A percentile compares a stretch with the other conserved stretches of the same genome.
These are phyloP conservation scores for Brassica nigra DNA, from an alignment of 345 rosid species.

Conservation along the genomic window DNA sequence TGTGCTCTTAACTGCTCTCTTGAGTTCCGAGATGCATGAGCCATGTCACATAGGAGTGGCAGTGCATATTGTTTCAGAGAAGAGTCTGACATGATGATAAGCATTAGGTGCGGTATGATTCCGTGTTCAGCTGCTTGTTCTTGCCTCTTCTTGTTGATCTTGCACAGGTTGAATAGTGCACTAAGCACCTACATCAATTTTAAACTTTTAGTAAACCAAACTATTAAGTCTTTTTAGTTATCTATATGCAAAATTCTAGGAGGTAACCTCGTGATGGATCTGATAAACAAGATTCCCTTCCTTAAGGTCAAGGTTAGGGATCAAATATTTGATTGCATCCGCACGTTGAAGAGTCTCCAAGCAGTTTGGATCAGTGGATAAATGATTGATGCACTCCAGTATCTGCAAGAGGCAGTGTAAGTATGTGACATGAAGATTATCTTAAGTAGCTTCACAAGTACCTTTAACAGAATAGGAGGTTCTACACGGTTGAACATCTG, in stretches of 20 bases:
- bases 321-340: conserved; percentile 87
- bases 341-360: conserved; percentile 97
- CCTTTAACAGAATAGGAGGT: conserved; percentile 31
- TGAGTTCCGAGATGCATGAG: conserved; percentile 97
- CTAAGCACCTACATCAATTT: conserved; percentile 73
- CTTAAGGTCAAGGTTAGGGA: conserved; percentile 93
- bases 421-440: conserved; percentile 15
- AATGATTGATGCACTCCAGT: conserved; percentile 80
- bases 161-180: conserved; percentile 95
- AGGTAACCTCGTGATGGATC: conserved; percentile 83
- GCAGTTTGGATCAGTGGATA: conserved; percentile 95
- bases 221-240: not conserved
- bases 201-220: conserved; percentile 1
- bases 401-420: conserved; percentile 52
- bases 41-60: conserved; percentile 98
- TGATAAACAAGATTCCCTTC: conserved; percentile 81
- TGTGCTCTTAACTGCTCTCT: conserved; percentile 98
- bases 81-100: conserved; percentile 74
- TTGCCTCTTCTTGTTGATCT: conserved; percentile 98
- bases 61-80: conserved; percentile 81
- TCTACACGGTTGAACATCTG: conserved; percentile 91
- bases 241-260: conserved; percentile 16
- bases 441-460: not conserved
- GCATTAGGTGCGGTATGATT: conserved; percentile 96
- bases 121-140: conserved; percentile 99